Conservation (phyloP, 2,329 filamentous ascomycete species). For the Fusarium anthophilum region DNA sequence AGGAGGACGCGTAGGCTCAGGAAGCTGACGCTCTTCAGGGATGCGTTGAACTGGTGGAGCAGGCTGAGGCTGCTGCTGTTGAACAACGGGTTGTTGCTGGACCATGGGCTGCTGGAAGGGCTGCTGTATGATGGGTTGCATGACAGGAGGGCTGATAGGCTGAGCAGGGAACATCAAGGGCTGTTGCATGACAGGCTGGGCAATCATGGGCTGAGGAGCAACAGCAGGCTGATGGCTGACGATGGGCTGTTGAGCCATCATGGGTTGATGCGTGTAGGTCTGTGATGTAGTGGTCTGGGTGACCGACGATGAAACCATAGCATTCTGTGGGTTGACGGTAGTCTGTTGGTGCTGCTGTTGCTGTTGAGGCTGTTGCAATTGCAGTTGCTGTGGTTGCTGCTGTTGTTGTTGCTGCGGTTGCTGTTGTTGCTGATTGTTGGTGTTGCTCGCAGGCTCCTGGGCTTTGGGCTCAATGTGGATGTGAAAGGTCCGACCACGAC, state of each 20-base stretch:
- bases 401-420: conserved; percentile 21
- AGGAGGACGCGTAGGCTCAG: conserved; percentile 21
- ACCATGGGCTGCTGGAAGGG: conserved; percentile 17
- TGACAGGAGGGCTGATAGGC: conserved; percentile 19
- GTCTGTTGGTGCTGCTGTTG: conserved; percentile 9
- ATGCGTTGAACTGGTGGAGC: conserved; percentile 17
- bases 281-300: conserved; percentile 15
- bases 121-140: conserved; percentile 27
- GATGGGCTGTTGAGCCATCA: conserved; percentile 19
- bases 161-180: conserved; percentile 25
- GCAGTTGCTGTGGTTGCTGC: conserved; percentile 10
- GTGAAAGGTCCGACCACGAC: conserved; percentile 42
- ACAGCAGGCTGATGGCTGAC: conserved; percentile 27
- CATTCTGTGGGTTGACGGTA: conserved; percentile 1
- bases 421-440: conserved; percentile 15
- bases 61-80: conserved; percentile 19
- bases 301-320: conserved; percentile 23
- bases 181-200: conserved; percentile 24
- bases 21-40: conserved; percentile 27
- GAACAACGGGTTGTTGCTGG: conserved; percentile 16
- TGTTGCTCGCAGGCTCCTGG: conserved; percentile 15
- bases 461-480: conserved; percentile 42
- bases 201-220: conserved; percentile 30
- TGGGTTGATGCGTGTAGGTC: conserved; percentile 27
- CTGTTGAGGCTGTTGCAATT: conserved; percentile 16